These are phyloP conservation scores for Mesembryanthemum crystallinum DNA, from an alignment of 148 eudicot genomes.

Conservation along the genomic window DNA sequence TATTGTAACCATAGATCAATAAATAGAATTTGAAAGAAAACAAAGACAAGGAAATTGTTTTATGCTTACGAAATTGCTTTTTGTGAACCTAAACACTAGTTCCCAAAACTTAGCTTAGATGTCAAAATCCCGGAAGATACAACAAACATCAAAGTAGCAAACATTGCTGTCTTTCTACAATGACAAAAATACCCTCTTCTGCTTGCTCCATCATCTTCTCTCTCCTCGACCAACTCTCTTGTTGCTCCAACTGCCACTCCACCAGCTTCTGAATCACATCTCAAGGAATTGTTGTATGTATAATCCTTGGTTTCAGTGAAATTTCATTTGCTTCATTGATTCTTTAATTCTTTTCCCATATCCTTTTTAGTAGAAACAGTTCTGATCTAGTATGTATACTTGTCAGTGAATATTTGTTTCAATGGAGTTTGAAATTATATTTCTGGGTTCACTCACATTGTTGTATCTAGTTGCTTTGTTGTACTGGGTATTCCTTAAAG, in stretches of 20 bases:
- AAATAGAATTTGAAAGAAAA: no score
- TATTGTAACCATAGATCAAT: no score
- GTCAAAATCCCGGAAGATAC: slow-evolving; percentile 1
- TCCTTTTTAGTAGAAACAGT: background rate
- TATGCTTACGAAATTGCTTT: no score
- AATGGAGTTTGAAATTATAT: slow-evolving; percentile 30
- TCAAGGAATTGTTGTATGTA: slow-evolving; percentile 23
- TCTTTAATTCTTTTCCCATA: background rate
- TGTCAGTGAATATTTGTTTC: background rate
- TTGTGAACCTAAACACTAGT: no score
- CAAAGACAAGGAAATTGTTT: no score
- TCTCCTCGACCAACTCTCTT: slow-evolving; percentile 15
- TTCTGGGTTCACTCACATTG: slow-evolving; percentile 37
- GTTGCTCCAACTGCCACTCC: background rate
- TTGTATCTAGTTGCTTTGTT: slow-evolving; percentile 34
- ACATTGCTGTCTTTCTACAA: background rate
- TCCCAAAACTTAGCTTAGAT: slow-evolving; percentile 3
- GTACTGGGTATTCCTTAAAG: slow-evolving; percentile 38
- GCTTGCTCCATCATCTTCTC: background rate
- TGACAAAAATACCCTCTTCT: slow-evolving; percentile 10
- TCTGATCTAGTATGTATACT: slow-evolving; percentile 7
- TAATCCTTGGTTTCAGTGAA: slow-evolving; percentile 13
- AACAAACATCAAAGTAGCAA: background rate
- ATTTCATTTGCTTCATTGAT: slow-evolving; percentile 1
- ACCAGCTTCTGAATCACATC: slow-evolving; percentile 21